Percentiles rank a stretch among this genome's conserved stretches.
phyloP scores from a whole-genome alignment of 1,139 yeast species.

The Taphrina deformans region DNA sequence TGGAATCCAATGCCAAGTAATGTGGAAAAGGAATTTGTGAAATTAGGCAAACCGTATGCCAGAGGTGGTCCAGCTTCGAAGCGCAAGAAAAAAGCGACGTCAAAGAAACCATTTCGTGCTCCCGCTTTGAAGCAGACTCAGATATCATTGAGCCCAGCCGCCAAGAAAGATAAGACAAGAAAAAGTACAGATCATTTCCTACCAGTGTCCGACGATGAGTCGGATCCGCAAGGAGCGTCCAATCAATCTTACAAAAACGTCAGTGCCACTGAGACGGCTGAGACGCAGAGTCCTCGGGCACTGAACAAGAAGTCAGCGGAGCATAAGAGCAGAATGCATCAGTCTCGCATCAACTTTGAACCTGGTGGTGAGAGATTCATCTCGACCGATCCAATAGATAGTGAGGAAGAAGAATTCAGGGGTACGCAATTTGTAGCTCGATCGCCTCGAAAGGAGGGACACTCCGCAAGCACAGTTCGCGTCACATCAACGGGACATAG shows the following conservation, averaged over 20 bases:
- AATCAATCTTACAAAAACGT: neutral
- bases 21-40: neutral
- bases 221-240: neutral
- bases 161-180: neutral
- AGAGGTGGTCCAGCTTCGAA: constrained; percentile 14
- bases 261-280: neutral
- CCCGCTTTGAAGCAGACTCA: neutral
- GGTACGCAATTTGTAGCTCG: constrained; percentile 4
- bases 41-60: neutral
- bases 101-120: neutral
- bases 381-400: constrained; percentile 8
- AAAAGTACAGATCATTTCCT: neutral
- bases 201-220: neutral
- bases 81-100: neutral
- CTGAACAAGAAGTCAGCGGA: neutral
- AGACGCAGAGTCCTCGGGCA: neutral
- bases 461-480: neutral
- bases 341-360: constrained; percentile 4
- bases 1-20: neutral
- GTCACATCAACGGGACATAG: neutral
- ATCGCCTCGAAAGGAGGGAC: neutral
- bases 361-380: neutral
- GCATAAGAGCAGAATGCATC: neutral
- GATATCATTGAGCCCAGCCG: neutral
- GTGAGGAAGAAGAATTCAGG: constrained; percentile 30